phyloP scores from a whole-genome alignment of 768 basidiomycete genomes.

The Steccherinum ochraceum region DNA sequence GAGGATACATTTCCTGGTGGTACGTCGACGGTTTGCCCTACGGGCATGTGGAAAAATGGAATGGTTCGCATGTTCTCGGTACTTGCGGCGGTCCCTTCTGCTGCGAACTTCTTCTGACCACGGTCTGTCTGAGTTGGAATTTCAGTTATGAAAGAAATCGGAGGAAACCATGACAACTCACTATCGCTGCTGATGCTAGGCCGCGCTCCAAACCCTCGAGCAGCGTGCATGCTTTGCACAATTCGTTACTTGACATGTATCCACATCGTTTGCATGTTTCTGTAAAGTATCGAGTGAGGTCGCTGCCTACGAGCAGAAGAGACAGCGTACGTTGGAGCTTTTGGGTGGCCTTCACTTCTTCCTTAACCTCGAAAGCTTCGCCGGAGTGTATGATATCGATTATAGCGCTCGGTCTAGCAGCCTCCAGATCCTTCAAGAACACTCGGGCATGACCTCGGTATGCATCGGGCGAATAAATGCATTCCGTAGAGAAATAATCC shows the following conservation, averaged over 20 bases:
- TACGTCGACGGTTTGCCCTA: not conserved
- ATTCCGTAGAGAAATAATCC: conserved; percentile 98
- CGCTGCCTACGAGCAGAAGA: not conserved
- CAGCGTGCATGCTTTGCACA: conserved; percentile 93
- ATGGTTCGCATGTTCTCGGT: conserved; percentile 66
- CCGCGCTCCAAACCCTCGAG: conserved; percentile 89
- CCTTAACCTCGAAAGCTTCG: conserved; percentile 82
- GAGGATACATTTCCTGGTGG: too few relatives aligned
- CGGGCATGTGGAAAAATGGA: conserved; percentile 54
- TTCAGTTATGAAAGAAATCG: too few relatives aligned
- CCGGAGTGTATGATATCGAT: conserved; percentile 98
- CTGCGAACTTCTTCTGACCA: conserved; percentile 55
- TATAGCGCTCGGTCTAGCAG: conserved; percentile 88
- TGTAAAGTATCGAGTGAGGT: conserved; percentile 25
- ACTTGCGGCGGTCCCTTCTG: conserved; percentile 45
- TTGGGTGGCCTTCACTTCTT: conserved; percentile 78
- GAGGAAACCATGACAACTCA: too few relatives aligned
- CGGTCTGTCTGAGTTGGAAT: conserved; percentile 70
- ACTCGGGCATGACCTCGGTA: conserved; percentile 94
- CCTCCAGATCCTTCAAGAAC: conserved; percentile 94
- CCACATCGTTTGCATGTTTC: conserved; percentile 91
- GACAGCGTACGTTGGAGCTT: conserved; percentile 64
- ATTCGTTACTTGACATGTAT: conserved; percentile 92
- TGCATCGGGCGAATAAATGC: conserved; percentile 98
- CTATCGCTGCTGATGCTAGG: conserved; percentile 42